Evolutionary conservation across 2,329 filamentous ascomycete genomes (phyloP), one percentile per base, ranked within the genome.

Genomic region (Fusarium sp.): DNA sequence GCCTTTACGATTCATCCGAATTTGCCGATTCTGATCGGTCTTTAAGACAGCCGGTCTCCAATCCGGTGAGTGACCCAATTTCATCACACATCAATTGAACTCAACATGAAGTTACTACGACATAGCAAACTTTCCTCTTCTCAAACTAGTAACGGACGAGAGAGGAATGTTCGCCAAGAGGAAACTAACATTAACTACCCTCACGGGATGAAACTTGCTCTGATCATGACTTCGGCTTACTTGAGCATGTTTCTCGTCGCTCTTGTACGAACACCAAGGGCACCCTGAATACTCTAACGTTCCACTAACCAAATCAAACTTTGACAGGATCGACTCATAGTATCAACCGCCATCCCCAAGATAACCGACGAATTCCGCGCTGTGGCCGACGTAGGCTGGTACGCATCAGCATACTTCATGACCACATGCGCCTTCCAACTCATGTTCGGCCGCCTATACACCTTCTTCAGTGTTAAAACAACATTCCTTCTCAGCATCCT

Each of bases 361-460:
- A 86, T 86, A 64, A 85, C 84, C 3, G 81, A 79, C 65, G 78
- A 83, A 22, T 83, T 84, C 73, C 75, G 82, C 30, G 77, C 80
- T 37, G 78, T 86, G 8, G 76, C 78, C 25, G 81, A 86, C 54
- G 80, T 86, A 14, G 81, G 83, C 12, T 88, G 87, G 86, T 88
- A 88, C 68, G 84, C 84, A 6, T 80, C 83, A 14, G 83, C 83
- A 24, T 86, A 81, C 65, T 83, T 85, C 60, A 74, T 84, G 54
- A 81, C 81, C 7, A 67, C 80, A 14, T 81, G 78, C 3, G 77
- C 75, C 44, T 79, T 80, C 67, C 80, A 82, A 69, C 76, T 79
- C 4, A 73, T 76, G 40, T 82, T 77, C 75, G 81, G 81, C 30
- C 83, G 84, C 27, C 76, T 76, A 1, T 83, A 80, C 69, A 81